Conservation (phyloP, 1,139 yeast genomes). For the Candida glucosophila region DNA sequence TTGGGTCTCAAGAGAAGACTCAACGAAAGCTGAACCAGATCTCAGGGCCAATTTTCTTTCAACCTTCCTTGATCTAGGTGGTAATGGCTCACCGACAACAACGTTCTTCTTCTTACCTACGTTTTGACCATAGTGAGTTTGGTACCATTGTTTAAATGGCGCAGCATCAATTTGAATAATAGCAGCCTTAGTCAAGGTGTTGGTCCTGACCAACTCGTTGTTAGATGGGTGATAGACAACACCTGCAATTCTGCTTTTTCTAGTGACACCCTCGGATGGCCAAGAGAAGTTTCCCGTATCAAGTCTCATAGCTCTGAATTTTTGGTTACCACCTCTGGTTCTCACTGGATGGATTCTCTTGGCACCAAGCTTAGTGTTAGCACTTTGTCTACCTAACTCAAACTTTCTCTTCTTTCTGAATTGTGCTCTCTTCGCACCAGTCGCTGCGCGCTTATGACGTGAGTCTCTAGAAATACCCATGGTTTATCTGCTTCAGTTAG, state of each 20-base stretch:
- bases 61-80: constrained; percentile 68
- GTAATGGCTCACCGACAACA: constrained; percentile 39
- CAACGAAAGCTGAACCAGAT: constrained; percentile 77
- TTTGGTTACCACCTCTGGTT: constrained; percentile 99
- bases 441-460: constrained; percentile 99
- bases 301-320: constrained; percentile 99
- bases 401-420: constrained; percentile 99
- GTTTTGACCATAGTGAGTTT: constrained; percentile 92
- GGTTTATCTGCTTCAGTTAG: constrained; percentile 21
- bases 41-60: constrained; percentile 91
- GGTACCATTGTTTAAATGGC: constrained; percentile 99
- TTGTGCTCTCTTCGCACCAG: constrained; percentile 99
- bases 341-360: constrained; percentile 99
- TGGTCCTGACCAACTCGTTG: constrained; percentile 99
- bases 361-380: constrained; percentile 98
- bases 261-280: constrained; percentile 98
- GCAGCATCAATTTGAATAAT: constrained; percentile 99
- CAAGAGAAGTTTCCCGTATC: constrained; percentile 99
- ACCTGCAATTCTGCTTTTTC: constrained; percentile 98
- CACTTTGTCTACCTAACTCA: constrained; percentile 99
- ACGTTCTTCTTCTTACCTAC: constrained; percentile 76
- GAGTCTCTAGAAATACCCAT: constrained; percentile 99
- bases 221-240: constrained; percentile 99
- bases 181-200: constrained; percentile 98
- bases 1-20: constrained; percentile 87